These are phyloP conservation scores for Aspergillaceae sp. DNA, from an alignment of 2,329 filamentous ascomycete genomes.

Conservation along the genomic window DNA sequence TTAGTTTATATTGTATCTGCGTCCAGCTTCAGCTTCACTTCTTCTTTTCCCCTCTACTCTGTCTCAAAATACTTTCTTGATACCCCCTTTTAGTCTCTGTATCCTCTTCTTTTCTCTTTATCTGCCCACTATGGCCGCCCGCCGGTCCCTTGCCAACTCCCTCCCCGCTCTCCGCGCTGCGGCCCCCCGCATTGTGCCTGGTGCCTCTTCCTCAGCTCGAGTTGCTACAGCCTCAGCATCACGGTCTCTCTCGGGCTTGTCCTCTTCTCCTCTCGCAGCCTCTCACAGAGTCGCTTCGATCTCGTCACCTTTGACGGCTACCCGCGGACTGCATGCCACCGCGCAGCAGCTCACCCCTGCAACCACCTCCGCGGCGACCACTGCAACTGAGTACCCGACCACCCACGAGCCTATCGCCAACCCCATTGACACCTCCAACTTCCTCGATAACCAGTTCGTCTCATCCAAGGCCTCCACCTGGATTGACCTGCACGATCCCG, in stretches of 20 bases:
- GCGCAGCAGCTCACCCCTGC: constrained; percentile 43
- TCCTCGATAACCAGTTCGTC: constrained; percentile 56
- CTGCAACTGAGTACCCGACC: constrained; percentile 48
- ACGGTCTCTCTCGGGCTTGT: constrained; percentile 17
- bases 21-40: not conserved
- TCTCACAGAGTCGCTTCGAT: constrained; percentile 11
- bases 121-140: constrained; percentile 26
- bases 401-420: constrained; percentile 48
- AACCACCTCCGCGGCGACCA: constrained; percentile 41
- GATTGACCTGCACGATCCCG: constrained; percentile 58
- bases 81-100: not conserved
- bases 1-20: too few relatives aligned
- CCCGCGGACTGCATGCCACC: constrained; percentile 44
- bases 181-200: constrained; percentile 27
- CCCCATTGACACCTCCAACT: constrained; percentile 53
- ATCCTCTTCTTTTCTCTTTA: not conserved
- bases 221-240: constrained; percentile 14
- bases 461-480: constrained; percentile 50
- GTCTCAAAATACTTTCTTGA: not conserved
- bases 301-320: constrained; percentile 15
- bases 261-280: constrained; percentile 12
- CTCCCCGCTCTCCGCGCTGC: constrained; percentile 31
- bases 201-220: constrained; percentile 15
- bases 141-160: constrained; percentile 28
- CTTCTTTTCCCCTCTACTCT: constrained; percentile 1